phyloP scores from a whole-genome alignment of 768 basidiomycete genomes.

The Tulasnella sp. region DNA sequence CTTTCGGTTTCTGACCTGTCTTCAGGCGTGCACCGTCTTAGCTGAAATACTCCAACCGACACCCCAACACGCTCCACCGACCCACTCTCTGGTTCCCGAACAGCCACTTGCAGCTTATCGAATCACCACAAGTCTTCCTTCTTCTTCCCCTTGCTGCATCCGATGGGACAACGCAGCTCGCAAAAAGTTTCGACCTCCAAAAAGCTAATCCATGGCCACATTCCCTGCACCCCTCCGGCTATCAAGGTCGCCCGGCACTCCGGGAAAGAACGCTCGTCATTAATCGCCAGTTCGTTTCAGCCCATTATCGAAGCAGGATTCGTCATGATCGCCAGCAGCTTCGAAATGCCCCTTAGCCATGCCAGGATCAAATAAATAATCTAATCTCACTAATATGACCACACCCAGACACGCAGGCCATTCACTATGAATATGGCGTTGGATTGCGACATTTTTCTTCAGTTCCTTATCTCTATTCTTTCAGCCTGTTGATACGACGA shows the following conservation, averaged over 20 bases:
- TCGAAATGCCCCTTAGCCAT: not conserved
- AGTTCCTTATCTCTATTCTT: not conserved
- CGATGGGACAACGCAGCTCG: not conserved
- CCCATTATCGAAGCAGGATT: not conserved
- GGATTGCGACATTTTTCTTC: conserved; percentile 5
- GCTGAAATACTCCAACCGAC: conserved; percentile 3
- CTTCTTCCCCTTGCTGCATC: not conserved
- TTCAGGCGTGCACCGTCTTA: not conserved
- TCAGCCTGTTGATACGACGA: not conserved
- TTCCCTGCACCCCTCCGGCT: not conserved
- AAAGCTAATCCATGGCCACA: not conserved
- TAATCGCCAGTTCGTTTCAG: not conserved
- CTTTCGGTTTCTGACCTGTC: not conserved
- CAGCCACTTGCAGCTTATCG: not conserved
- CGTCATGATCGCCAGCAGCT: not conserved
- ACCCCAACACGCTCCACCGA: conserved; percentile 2
- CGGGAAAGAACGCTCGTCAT: not conserved
- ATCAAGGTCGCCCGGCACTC: not conserved
- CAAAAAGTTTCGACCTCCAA: not conserved
- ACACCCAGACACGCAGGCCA: not conserved
- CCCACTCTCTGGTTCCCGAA: not conserved
- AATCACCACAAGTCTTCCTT: not conserved
- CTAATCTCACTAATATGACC: not conserved
- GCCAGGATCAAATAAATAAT: not conserved
- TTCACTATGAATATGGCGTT: conserved; percentile 1